Base-by-base conservation (phyloP, 2,329 filamentous ascomycete species). In the Pseudogymnoascus verrucosus region DNA sequence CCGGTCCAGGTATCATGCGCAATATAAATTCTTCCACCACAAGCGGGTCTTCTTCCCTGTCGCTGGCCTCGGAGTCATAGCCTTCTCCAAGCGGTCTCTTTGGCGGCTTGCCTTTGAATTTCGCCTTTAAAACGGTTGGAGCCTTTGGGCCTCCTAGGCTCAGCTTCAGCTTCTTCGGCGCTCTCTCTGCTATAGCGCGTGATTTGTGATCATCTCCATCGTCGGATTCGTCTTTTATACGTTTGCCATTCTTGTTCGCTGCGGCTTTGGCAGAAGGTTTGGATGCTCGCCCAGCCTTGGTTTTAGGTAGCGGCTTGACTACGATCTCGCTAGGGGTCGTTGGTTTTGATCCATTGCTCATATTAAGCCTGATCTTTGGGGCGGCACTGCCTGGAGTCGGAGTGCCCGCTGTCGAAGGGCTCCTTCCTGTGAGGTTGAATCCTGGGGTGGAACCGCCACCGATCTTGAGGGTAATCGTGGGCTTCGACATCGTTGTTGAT, bases 61-160 rank as follows among this genome's bases (percentile, higher is more conserved):
- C 95, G 63, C 92, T 95, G 11, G 93, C 91, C 75, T 98, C 95
- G 2, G 93, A 97, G 74, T 99, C 95, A 76, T 98, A 99, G 6
- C 93, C 95, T 63, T 96, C 91, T 61, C 95, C 95, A 1, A 85
- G 84, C 4, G 87, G 86, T 67, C 90, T 84, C 34, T 83, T 79
- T 5, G 90, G 88, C 1, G 84, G 81, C 67, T 86, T 83, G n/a
- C 88, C 88, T 69, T 87, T 85, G 60, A 85, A 79, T 70, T 86
- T 88, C 64, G 90, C 77, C 62, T 84, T 83, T 63, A 87, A 70
- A 60, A 64, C 78, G 34, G 74, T 79, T 65, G 76, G 76, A 36
- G 69, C 73, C 62, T 67, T 71, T 63, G 73, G 68, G 63, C 78
- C 57, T 36, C 28, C 51, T 14, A 68, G n/a, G 39, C 63, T 66